Percentiles rank a stretch among this genome's conserved stretches.
phyloP scores from a whole-genome alignment of 345 rosid genomes.

The Pistacia atlantica region DNA sequence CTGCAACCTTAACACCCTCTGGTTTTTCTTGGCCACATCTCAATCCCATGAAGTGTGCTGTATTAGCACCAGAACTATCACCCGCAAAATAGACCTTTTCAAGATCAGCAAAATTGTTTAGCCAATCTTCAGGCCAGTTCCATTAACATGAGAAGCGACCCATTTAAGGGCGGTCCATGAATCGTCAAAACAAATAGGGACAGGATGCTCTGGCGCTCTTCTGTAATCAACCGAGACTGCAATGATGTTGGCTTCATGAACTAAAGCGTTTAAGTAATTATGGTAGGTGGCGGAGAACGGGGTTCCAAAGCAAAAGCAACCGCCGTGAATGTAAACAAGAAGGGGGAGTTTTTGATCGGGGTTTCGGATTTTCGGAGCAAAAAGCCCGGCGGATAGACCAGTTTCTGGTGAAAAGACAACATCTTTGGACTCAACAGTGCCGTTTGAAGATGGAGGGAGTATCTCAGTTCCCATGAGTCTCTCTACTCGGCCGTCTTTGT shows the following conservation, averaged over 20 bases:
- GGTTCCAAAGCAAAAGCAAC: constrained; percentile 30
- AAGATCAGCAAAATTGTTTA: constrained; percentile 28
- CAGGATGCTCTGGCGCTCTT: constrained; percentile 36
- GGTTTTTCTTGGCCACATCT: constrained; percentile 16
- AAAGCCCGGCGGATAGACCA: constrained; percentile 35
- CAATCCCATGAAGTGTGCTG: constrained; percentile 36
- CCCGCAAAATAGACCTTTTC: constrained; percentile 34
- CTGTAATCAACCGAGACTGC: constrained; percentile 35
- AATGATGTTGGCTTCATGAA: constrained; percentile 19
- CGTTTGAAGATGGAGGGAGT: constrained; percentile 42
- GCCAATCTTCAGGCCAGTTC: constrained; percentile 43
- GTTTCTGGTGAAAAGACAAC: constrained; percentile 23
- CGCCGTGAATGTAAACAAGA: constrained; percentile 43
- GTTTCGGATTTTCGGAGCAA: constrained; percentile 28
- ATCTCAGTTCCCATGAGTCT: constrained; percentile 34
- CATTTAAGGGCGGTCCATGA: constrained; percentile 40
- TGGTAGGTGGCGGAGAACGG: constrained; percentile 34
- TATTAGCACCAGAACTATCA: constrained; percentile 45
- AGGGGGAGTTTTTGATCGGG: constrained; percentile 38
- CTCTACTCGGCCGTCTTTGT: constrained; percentile 61
- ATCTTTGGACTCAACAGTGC: constrained; percentile 51
- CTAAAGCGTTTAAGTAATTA: constrained; percentile 31
- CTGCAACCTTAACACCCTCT: constrained; percentile 14
- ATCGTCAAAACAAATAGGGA: constrained; percentile 35
- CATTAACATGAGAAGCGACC: constrained; percentile 30